Evolutionary conservation across 768 basidiomycete genomes (phyloP), one percentile per base, ranked within the genome.

Genomic region (Leccinum boreale): DNA sequence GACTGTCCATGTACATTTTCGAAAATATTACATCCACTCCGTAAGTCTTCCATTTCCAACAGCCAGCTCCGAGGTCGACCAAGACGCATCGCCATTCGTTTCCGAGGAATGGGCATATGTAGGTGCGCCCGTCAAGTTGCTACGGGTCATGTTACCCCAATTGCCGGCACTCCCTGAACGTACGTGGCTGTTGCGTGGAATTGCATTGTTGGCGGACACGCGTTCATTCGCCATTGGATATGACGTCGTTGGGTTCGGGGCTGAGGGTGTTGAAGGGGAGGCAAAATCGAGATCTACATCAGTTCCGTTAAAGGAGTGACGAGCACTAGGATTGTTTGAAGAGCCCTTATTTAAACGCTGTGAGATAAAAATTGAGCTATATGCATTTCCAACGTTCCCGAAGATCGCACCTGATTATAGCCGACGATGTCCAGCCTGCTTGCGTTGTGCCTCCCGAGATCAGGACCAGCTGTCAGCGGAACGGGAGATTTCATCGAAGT

Each of bases 401-500:
- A 61, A 15, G 53, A 52, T 62, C 80, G 56, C 69, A 90, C 90
- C 76, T 86, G 85, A 61, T 80, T 83, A 70, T 83, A 85, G 33
- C 87, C 83, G 53, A 90, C 86, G 64, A 89, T 90, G 68, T 89
- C 89, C 63, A 85, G 70, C 44, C 89, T 80, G 21, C 85, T 81
- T 62, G 81, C 81, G 66, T 83, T 85, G 66, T 90, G 87, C 65
- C 91, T 79, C 65, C 91, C 90, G 46, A 93, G 77, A 73, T 92
- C 90, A 61, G 90, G 91, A 51, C 90, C 91, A 57, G 90, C 90
- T 57, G 90, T 93, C 60, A 90, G 82, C 35, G 90, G 91, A 50
- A 85, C 87, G 56, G 90, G 89, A 21, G 87, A 89, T 69, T 88
- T 84, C 58, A 81, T 78, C 19, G 81, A 73, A 26, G 80, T 72